Conservation (phyloP, 371 early-diverging fungal genomes). For the Mucor lusitanicus region DNA sequence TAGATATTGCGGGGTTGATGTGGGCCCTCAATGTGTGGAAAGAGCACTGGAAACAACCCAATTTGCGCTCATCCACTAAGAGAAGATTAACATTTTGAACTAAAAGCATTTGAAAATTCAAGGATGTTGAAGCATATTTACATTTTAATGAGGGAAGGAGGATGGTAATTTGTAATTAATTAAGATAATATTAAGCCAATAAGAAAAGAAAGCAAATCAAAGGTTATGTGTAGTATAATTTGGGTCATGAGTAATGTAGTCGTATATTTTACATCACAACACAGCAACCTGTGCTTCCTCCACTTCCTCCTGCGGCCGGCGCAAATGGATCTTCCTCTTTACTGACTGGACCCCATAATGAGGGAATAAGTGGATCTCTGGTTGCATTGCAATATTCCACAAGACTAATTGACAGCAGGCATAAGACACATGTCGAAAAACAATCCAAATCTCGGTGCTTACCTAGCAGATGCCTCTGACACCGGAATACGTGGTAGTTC, state of each 20-base stretch:
- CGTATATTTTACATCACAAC: slow-evolving; percentile 31
- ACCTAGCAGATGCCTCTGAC: slow-evolving; percentile 65
- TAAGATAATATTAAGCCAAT: background rate
- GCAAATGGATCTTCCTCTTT: slow-evolving; percentile 84
- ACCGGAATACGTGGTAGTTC: slow-evolving; percentile 76
- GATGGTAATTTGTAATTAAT: background rate
- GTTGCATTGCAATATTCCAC: slow-evolving; percentile 56
- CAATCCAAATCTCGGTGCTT: background rate
- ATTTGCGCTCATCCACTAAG: background rate
- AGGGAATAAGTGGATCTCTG: slow-evolving; percentile 74
- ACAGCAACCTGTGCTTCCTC: slow-evolving; percentile 24
- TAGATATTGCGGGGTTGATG: background rate
- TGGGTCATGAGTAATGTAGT: background rate
- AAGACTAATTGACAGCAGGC: slow-evolving; percentile 30
- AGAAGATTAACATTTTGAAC: background rate
- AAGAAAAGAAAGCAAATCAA: background rate
- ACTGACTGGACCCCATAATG: slow-evolving; percentile 75
- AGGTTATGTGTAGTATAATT: background rate
- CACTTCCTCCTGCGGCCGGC: slow-evolving; percentile 36
- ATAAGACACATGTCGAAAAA: slow-evolving; percentile 3
- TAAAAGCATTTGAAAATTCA: background rate
- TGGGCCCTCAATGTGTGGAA: background rate
- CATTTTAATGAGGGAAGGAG: background rate
- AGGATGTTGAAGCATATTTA: background rate
- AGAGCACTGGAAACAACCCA: background rate